Conservation (phyloP, 208 protist genomes). For the Trypanosoma conorhini region DNA sequence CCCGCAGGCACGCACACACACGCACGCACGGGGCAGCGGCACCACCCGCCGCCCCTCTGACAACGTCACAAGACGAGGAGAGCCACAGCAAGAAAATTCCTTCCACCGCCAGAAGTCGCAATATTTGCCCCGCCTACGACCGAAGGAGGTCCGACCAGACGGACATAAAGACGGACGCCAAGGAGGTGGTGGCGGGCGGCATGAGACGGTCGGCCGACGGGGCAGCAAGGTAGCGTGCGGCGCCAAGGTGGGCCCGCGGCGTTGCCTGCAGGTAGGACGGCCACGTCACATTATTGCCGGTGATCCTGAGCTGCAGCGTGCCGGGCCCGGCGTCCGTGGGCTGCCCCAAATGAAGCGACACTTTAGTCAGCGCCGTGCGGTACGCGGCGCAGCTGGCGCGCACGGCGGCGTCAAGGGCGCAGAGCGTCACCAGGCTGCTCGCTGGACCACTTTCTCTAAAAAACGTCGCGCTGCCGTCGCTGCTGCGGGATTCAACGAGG, state of each 20-base stretch:
- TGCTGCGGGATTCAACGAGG: conserved; percentile 22
- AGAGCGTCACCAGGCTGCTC: conserved; percentile 27
- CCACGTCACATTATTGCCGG: conserved; percentile 28
- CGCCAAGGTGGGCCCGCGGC: not conserved
- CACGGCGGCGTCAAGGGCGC: conserved; percentile 21
- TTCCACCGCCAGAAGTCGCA: not conserved
- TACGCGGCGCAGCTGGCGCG: conserved; percentile 19
- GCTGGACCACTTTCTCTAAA: conserved; percentile 25
- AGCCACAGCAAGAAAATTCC: not conserved
- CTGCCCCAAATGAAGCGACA: conserved; percentile 8
- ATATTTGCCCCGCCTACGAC: not conserved
- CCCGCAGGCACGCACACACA: conserved; percentile 5
- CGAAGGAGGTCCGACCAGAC: conserved; percentile 24
- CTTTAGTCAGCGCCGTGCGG: not conserved
- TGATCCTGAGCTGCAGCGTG: conserved; percentile 2
- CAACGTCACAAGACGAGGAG: conserved; percentile 8
- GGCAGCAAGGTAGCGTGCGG: conserved; percentile 3
- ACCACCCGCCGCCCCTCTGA: not conserved
- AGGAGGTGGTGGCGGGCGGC: not conserved
- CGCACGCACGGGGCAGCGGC: not conserved
- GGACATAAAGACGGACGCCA: conserved; percentile 28
- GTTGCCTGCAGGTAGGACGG: conserved; percentile 9
- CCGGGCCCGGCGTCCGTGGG: not conserved
- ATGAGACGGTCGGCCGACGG: not conserved
- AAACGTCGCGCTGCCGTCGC: conserved; percentile 12